A percentile compares a stretch with the other conserved stretches of the same genome.
Conservation (phyloP, 73 alveolate species). For the Breviolum minutum region DNA sequence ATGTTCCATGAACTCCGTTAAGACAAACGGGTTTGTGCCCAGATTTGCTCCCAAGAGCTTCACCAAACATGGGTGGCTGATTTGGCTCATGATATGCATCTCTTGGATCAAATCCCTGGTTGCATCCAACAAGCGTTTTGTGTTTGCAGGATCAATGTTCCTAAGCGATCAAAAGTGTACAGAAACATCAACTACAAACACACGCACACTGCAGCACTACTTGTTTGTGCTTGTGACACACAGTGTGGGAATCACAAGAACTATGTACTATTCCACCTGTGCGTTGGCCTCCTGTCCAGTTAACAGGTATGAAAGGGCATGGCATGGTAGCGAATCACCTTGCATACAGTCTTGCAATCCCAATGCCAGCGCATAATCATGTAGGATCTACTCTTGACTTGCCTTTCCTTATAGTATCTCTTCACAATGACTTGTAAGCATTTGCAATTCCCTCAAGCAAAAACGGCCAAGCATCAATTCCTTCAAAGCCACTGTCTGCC, state of each 20-base stretch:
- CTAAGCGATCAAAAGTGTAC: background rate
- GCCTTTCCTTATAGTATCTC: too few relatives aligned
- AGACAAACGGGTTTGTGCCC: background rate
- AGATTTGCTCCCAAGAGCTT: slow-evolving; percentile 42
- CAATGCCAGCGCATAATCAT: too few relatives aligned
- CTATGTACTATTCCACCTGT: too few relatives aligned
- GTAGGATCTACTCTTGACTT: too few relatives aligned
- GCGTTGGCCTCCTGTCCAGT: too few relatives aligned
- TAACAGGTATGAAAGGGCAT: too few relatives aligned
- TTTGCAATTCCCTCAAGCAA: background rate
- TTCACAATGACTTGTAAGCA: too few relatives aligned
- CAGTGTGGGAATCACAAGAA: too few relatives aligned
- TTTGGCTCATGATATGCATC: slow-evolving; percentile 22
- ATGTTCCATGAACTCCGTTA: slow-evolving; percentile 26
- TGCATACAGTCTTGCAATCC: too few relatives aligned
- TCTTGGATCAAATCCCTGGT: slow-evolving; percentile 41
- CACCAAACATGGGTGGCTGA: slow-evolving; percentile 53
- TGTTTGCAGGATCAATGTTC: background rate
- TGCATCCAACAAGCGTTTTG: background rate
- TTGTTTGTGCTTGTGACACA: too few relatives aligned
- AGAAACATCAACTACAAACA: background rate
- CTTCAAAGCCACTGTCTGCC: slow-evolving; percentile 30
- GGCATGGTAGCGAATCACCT: too few relatives aligned
- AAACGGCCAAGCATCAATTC: background rate
- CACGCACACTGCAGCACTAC: too few relatives aligned